These are phyloP conservation scores for Penicillium crystallinum DNA, from an alignment of 495 filamentous ascomycete genomes.

Conservation along the genomic window DNA sequence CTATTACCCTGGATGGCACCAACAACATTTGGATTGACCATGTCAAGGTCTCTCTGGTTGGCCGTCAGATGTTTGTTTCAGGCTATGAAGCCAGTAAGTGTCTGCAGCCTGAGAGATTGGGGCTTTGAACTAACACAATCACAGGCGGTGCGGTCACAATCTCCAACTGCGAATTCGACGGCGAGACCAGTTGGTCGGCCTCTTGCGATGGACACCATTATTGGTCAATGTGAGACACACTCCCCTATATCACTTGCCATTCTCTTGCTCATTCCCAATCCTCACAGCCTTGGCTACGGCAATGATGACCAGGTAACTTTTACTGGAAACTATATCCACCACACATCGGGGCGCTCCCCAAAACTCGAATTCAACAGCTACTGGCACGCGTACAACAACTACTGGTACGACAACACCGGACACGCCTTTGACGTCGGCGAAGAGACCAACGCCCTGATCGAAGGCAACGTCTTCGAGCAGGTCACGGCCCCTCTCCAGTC, in stretches of 20 bases:
- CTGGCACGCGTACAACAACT: constrained; percentile 52
- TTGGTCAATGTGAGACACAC: constrained; percentile 44
- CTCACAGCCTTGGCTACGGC: constrained; percentile 38
- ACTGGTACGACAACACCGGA: constrained; percentile 48
- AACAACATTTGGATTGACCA: constrained; percentile 46
- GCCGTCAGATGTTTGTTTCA: too few species aligned
- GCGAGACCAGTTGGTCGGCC: constrained; percentile 32
- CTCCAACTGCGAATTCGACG: constrained; percentile 45
- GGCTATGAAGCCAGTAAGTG: too few species aligned
- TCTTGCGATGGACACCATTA: constrained; percentile 44
- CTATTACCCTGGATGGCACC: constrained; percentile 38
- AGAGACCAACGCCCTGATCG: constrained; percentile 2
- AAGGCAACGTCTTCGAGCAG: constrained; percentile 7
- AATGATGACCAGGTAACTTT: constrained; percentile 39
- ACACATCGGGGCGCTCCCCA: constrained; percentile 37
- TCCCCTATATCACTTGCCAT: too few species aligned
- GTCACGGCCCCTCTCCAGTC: not conserved
- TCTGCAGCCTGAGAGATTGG: too few species aligned
- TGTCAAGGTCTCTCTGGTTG: too few species aligned
- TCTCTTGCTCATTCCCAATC: too few species aligned
- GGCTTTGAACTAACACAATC: too few species aligned
- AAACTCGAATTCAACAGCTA: constrained; percentile 41
- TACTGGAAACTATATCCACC: constrained; percentile 45
- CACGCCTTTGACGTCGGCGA: constrained; percentile 29
- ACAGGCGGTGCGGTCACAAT: too few species aligned